Base-by-base conservation (phyloP, 1,284 basidiomycete genomes). In the Heliocybe sulcata region DNA sequence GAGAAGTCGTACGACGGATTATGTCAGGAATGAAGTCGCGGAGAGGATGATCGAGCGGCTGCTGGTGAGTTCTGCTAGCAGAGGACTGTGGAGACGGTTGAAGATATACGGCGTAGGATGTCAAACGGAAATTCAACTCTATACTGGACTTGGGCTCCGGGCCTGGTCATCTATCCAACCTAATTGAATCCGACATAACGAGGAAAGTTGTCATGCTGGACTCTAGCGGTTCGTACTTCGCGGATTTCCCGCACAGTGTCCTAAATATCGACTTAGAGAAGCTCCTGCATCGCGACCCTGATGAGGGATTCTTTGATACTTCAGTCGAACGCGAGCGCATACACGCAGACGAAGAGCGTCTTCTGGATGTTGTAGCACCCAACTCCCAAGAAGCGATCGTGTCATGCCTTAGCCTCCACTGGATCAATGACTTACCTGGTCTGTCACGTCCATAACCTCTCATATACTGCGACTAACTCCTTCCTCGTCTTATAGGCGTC, bases 391-490 rank as follows among this genome's bases (percentile, higher is more conserved):
- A 99, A 67, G 93, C 92, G 38, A 83, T 99, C 48, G 86, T 98
- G 29, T 95, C 92, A 14, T 94, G 91, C 64, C 79, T 97, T 2
- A 90, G 87, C 56, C 76, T 99, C 54, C 97, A 99, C 64, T 99
- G 97, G 97, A 86, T 98, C 9, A 99, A 99, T 64, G 97, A 99
- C 71, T 80, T 99, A 12, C 96, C 95, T 57, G 93, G 92, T 90
- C 45, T 42, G 74, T 57, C n/a, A 10, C n/a, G 19, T 14, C 29
- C 29, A 53, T 22, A 48, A 31, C 16, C 45, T 35, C 50, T 35
- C 51, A 49, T 50, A 42, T 38, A 49, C 27, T 11, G 45, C 35
- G 33, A 23, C 16, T 49, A 12, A 45, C 16, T 26, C 26, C 3
- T 53, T 35, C 23, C 25, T 20, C 33, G 20, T 45, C 12, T 2